Evolutionary conservation across 2,329 filamentous ascomycete genomes (phyloP).

Genomic region (Epichloe coenophiala): DNA sequence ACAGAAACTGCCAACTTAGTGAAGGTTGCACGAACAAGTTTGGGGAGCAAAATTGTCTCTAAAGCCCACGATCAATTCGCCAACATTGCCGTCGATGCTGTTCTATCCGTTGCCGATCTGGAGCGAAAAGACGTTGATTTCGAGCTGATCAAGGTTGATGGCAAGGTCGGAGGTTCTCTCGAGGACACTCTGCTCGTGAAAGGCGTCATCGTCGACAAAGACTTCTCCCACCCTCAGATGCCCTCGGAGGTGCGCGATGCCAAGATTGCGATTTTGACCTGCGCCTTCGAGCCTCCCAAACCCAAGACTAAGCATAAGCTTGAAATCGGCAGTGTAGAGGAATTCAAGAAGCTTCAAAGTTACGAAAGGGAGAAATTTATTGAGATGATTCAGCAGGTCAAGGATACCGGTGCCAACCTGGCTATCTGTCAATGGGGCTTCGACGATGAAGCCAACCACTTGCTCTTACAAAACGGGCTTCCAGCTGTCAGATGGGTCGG

Average conservation of each 20-base stretch:
- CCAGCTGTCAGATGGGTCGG: constrained; percentile 97
- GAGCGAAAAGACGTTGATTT: constrained; percentile 97
- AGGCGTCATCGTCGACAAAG: constrained; percentile 97
- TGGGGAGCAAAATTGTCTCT: constrained; percentile 98
- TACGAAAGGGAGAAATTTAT: constrained; percentile 95
- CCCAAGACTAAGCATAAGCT: constrained; percentile 99
- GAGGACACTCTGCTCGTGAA: constrained; percentile 93
- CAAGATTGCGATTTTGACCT: constrained; percentile 94
- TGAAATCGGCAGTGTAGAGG: constrained; percentile 90
- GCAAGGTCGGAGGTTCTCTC: constrained; percentile 87
- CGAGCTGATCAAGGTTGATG: constrained; percentile 97
- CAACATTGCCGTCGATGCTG: constrained; percentile 92
- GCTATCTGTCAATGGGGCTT: constrained; percentile 99
- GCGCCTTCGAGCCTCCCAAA: constrained; percentile 96
- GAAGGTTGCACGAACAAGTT: constrained; percentile 87
- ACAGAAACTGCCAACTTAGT: constrained; percentile 74
- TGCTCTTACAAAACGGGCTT: constrained; percentile 88
- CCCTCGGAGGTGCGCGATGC: constrained; percentile 88
- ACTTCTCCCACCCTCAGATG: constrained; percentile 99
- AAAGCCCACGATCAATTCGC: constrained; percentile 98
- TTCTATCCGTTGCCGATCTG: constrained; percentile 89
- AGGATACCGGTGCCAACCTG: constrained; percentile 90
- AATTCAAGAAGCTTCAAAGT: constrained; percentile 93
- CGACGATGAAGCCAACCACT: constrained; percentile 95
- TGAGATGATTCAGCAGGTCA: constrained; percentile 98